These are phyloP conservation scores for Colletotrichum orchidophilum DNA, from an alignment of 2,329 filamentous ascomycete genomes.

Conservation along the genomic window DNA sequence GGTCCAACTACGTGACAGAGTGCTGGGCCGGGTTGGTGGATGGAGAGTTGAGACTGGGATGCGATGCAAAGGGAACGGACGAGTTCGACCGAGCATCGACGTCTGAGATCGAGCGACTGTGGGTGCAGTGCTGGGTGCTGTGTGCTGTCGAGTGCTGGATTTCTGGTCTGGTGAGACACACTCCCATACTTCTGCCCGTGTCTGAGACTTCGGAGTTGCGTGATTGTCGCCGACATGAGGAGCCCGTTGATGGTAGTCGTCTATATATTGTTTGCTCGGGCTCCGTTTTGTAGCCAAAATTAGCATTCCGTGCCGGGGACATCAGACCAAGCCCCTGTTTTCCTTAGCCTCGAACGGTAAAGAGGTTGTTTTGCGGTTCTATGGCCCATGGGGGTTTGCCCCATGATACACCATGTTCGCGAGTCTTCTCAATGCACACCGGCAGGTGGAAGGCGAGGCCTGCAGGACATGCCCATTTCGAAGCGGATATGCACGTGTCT, in stretches of 20 bases:
- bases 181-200: conserved; percentile 20
- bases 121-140: neutral
- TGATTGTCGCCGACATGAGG: conserved; percentile 22
- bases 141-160: neutral
- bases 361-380: conserved; percentile 22
- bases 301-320: conserved; percentile 21
- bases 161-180: conserved; percentile 21
- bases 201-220: conserved; percentile 31
- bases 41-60: conserved; percentile 6
- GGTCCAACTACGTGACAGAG: conserved; percentile 5
- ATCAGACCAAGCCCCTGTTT: conserved; percentile 15
- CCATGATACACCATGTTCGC: conserved; percentile 10
- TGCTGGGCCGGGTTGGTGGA: neutral
- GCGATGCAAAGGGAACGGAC: conserved; percentile 23
- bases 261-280: conserved; percentile 8
- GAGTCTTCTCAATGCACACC: conserved; percentile 3
- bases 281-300: conserved; percentile 18
- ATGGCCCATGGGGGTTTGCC: neutral
- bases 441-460: neutral
- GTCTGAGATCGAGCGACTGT: neutral
- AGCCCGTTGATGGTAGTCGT: neutral
- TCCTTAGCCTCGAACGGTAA: neutral
- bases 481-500: conserved; percentile 18
- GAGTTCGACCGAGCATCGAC: conserved; percentile 10
- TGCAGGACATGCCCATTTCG: conserved; percentile 9